Conservation (phyloP, 331 rosid genomes). For the Prunus yedoensis region DNA sequence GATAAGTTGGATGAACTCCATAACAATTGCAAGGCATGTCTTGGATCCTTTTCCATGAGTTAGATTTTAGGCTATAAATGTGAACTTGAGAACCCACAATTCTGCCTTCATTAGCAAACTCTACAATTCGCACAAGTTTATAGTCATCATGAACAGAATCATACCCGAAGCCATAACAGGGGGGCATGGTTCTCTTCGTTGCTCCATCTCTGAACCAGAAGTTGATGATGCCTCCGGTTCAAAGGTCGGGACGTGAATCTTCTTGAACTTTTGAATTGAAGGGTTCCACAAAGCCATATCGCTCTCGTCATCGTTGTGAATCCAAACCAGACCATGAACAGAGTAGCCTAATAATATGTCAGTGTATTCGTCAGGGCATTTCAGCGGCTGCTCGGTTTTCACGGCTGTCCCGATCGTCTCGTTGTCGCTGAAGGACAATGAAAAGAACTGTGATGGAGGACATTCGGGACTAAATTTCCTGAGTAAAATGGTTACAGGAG, state of each 20-base stretch:
- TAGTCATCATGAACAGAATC: neutral
- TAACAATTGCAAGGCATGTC: neutral
- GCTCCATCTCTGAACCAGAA: no score
- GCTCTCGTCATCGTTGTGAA: neutral
- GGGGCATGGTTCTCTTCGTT: neutral
- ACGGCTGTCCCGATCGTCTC: neutral
- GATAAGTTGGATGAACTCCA: neutral
- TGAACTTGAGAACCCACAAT: neutral
- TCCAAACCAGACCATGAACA: neutral
- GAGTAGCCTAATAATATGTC: neutral
- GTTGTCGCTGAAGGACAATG: no score
- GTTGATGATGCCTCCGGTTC: neutral
- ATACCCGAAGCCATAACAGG: neutral
- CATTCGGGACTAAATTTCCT: neutral
- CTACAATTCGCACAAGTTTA: neutral
- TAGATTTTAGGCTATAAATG: neutral
- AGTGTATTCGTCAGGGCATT: neutral
- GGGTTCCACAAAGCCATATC: neutral
- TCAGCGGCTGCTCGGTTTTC: neutral
- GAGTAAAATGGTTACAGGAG: neutral
- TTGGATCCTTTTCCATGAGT: neutral
- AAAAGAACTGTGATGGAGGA: no score
- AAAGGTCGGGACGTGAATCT: neutral
- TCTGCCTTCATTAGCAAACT: neutral
- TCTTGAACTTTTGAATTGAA: neutral